These are phyloP conservation scores for Serpula lacrymans DNA, from an alignment of 768 basidiomycete species.

Conservation along the genomic window DNA sequence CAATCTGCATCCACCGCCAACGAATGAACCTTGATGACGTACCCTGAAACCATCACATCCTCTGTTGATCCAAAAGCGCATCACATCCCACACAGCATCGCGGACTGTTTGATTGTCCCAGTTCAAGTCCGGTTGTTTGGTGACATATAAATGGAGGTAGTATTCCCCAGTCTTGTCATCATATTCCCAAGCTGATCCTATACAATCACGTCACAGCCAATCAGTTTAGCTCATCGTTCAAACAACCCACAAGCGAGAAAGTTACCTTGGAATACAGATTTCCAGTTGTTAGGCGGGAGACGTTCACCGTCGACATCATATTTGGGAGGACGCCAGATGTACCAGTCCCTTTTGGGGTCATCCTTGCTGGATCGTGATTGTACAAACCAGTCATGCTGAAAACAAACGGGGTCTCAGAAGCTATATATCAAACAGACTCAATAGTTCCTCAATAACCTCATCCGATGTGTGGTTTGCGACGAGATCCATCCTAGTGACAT, in stretches of 20 bases:
- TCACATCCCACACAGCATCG: slow-evolving; percentile 56
- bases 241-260: slow-evolving; percentile 1
- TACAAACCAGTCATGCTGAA: slow-evolving; percentile 69
- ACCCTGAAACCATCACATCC: slow-evolving; percentile 78
- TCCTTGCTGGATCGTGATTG: slow-evolving; percentile 48
- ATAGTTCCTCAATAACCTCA: no score
- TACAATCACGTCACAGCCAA: neutral
- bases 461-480: slow-evolving; percentile 74
- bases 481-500: slow-evolving; percentile 74
- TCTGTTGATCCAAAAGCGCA: slow-evolving; percentile 72
- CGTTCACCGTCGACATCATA: slow-evolving; percentile 50
- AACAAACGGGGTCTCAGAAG: neutral
- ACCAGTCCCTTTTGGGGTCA: slow-evolving; percentile 70
- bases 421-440: neutral
- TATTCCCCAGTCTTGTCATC: slow-evolving; percentile 65
- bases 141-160: slow-evolving; percentile 65
- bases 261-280: slow-evolving; percentile 59
- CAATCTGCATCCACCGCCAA: neutral
- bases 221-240: no score
- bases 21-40: slow-evolving; percentile 19
- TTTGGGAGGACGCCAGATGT: slow-evolving; percentile 66
- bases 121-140: slow-evolving; percentile 73
- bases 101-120: slow-evolving; percentile 68
- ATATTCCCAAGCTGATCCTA: slow-evolving; percentile 70
- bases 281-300: slow-evolving; percentile 73